Base-by-base conservation (phyloP, 345 rosid species). In the Turnera subulata region DNA sequence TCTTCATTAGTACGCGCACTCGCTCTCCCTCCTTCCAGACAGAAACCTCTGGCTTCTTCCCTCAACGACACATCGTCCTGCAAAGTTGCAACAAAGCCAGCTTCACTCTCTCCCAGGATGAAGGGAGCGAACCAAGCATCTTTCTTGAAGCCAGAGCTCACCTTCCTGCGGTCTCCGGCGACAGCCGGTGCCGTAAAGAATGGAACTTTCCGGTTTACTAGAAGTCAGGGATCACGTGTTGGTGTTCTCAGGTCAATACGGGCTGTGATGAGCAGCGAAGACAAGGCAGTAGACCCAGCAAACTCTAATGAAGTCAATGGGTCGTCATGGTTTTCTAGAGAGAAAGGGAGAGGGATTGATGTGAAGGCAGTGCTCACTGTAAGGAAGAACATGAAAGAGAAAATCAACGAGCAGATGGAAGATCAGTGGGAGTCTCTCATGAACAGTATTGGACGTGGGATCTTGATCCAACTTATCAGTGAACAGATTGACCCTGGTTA, bases 401-500 rank as follows among this genome's bases (percentile, higher is more conserved):
- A 78, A 53, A 57, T 92, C n/a, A 52, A 29, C 4, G 99, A 89
- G 58, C 84, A 78, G 71, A 19, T 93, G 39, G 91, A 77, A 62
- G 84, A 83, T 77, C 86, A 78, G 6, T 55, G 84, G 71, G 91
- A 93, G 73, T 74, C 74, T 55, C 65, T 86, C 18, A 55, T 85
- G 63, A 89, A 82, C 60, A 91, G 91, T 38, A 76, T 93, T 53
- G 96, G 96, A 49, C 86, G 67, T 55, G 95, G 96, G 62, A 80
- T 93, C 76, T 46, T 64, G 72, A 77, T 93, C 74, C 97, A 80
- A 59, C 94, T 93, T 38, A 65, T 89, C 54, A 85, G 97, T 71
- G 91, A 86, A 62, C 85, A 86, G 38, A 65, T 83, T 46, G 97
- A 93, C 71, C 84, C 89, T 70, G 96, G 99, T 88, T 69, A 23